Evolutionary conservation across 345 rosid genomes (phyloP).

Genomic region (Nasturtium officinale): DNA sequence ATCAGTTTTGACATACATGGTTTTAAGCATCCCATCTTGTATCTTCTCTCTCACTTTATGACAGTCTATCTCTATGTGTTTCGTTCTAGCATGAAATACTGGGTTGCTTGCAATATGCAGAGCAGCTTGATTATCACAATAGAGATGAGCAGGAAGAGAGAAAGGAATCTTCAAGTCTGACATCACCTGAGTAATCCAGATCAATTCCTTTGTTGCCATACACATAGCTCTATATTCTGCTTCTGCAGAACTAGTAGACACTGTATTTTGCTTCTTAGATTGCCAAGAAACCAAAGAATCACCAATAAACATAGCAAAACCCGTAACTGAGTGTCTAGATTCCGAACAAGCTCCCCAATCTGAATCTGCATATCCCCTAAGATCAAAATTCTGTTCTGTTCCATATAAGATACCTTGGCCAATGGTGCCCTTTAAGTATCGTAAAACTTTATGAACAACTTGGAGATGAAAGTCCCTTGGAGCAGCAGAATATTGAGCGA

Average conservation of each 20-base stretch:
- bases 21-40: too few relatives aligned
- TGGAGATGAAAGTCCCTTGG: not conserved
- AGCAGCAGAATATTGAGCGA: not conserved
- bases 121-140: not conserved
- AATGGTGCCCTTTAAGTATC: not conserved
- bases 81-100: too few relatives aligned
- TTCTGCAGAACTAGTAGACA: too few relatives aligned
- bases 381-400: too few relatives aligned
- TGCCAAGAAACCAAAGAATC: not conserved
- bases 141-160: not conserved
- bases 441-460: not conserved
- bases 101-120: not conserved
- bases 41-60: too few relatives aligned
- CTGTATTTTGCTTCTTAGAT: not conserved
- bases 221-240: too few relatives aligned
- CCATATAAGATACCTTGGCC: not conserved
- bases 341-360: not conserved
- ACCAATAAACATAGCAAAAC: not conserved
- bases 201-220: too few relatives aligned
- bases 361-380: not conserved
- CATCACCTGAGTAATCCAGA: not conserved
- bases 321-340: not conserved
- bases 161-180: not conserved
- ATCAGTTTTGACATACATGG: too few relatives aligned
- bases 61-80: too few relatives aligned